phyloP scores from a whole-genome alignment of 75 land plant genomes.

The Selaginella moellendorffii region DNA sequence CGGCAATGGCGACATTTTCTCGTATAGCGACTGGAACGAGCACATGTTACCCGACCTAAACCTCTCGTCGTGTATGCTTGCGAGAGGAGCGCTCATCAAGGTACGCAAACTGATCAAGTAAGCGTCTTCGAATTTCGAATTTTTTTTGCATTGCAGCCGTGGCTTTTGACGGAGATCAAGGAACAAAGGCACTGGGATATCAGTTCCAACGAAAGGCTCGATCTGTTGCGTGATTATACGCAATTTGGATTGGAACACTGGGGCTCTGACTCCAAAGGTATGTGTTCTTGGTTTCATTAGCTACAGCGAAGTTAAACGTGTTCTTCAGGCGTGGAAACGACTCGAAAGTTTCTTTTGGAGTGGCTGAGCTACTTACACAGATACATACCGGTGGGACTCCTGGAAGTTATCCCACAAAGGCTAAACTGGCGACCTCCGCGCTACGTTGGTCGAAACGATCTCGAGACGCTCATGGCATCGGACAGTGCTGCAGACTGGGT shows the following conservation, averaged over 20 bases:
- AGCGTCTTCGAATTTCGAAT: not conserved
- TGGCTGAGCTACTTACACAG: constrained; percentile 90
- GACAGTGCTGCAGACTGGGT: constrained; percentile 99
- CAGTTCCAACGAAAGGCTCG: constrained; percentile 56
- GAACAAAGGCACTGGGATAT: constrained; percentile 99
- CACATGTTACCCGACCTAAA: constrained; percentile 44
- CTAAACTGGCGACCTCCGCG: constrained; percentile 92
- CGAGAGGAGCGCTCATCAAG: constrained; percentile 90
- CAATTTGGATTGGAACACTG: constrained; percentile 86
- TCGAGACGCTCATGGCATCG: constrained; percentile 93
- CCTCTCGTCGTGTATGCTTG: constrained; percentile 84
- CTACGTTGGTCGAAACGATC: constrained; percentile 77
- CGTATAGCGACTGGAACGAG: constrained; percentile 71
- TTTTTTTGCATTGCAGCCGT: constrained; percentile 41
- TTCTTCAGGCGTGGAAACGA: constrained; percentile 83
- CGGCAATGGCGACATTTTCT: constrained; percentile 91
- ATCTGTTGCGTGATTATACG: constrained; percentile 67
- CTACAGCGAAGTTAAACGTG: not conserved
- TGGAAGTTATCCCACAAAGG: constrained; percentile 78
- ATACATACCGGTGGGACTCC: constrained; percentile 78
- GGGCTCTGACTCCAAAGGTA: constrained; percentile 97
- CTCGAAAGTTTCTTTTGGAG: constrained; percentile 84
- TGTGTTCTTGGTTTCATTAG: not conserved
- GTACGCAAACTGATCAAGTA: constrained; percentile 16
- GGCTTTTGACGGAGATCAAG: constrained; percentile 97